phyloP scores from a whole-genome alignment of 2,329 filamentous ascomycete species.

The Stromatinia cepivora region DNA sequence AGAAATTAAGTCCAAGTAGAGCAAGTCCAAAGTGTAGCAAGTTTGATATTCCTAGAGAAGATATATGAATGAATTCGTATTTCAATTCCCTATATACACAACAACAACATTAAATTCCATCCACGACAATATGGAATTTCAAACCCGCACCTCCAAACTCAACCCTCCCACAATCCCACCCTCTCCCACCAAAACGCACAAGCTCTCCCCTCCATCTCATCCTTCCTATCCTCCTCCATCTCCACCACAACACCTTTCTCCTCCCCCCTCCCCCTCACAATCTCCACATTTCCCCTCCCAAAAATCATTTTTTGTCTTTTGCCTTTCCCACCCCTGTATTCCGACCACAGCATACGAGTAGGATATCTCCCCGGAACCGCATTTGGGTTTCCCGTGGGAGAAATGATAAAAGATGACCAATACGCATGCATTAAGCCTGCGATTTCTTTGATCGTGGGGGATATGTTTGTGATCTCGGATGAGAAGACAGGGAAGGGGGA shows the following conservation, averaged over 20 bases:
- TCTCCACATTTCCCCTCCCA: slow-evolving; percentile 60
- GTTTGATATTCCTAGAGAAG: no score
- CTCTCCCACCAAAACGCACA: slow-evolving; percentile 63
- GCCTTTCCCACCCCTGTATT: slow-evolving; percentile 29
- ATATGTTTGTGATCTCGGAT: slow-evolving; percentile 21
- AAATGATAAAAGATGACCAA: slow-evolving; percentile 39
- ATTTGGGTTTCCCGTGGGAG: slow-evolving; percentile 38
- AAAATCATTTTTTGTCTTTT: slow-evolving; percentile 48
- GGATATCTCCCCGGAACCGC: slow-evolving; percentile 26
- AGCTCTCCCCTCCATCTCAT: slow-evolving; percentile 49
- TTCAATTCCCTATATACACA: no score
- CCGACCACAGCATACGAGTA: slow-evolving; percentile 22
- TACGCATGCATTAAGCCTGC: slow-evolving; percentile 39
- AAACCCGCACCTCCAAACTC: not conserved
- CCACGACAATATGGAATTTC: no score
- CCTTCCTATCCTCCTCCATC: slow-evolving; percentile 38
- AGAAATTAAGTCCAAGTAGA: no score
- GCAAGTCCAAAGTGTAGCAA: no score
- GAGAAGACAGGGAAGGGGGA: slow-evolving; percentile 48
- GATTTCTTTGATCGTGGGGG: slow-evolving; percentile 29
- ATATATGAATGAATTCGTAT: no score
- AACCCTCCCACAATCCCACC: slow-evolving; percentile 44
- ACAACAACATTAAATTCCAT: no score
- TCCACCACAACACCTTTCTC: slow-evolving; percentile 48
- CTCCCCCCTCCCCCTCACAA: slow-evolving; percentile 42